Evolutionary conservation across 2,329 filamentous ascomycete species (phyloP).

Genomic region (Phaeosphaeriaceae sp.): DNA sequence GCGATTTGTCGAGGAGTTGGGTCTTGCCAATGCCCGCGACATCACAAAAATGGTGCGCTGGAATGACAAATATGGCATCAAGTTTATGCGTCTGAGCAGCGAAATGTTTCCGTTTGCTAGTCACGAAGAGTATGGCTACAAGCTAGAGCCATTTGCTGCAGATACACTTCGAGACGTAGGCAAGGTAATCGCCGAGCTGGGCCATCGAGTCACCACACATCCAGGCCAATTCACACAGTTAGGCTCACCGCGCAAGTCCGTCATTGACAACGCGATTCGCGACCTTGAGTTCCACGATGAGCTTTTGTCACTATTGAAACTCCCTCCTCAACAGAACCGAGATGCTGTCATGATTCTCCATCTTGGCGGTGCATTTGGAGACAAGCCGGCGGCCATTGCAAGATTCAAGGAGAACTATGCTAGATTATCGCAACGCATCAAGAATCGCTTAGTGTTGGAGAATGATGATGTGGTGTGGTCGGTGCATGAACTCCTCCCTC

Average conservation of each 20-base stretch:
- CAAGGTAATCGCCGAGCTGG: slow-evolving; percentile 75
- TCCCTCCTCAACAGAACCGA: slow-evolving; percentile 78
- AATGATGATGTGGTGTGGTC: slow-evolving; percentile 94
- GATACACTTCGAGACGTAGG: slow-evolving; percentile 79
- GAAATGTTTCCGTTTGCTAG: slow-evolving; percentile 98
- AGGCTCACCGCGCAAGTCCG: slow-evolving; percentile 78
- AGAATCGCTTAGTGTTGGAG: slow-evolving; percentile 83
- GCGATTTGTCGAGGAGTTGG: slow-evolving; percentile 76
- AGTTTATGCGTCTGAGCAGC: slow-evolving; percentile 88
- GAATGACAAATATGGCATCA: slow-evolving; percentile 92
- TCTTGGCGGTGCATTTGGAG: slow-evolving; percentile 89
- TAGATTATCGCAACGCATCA: slow-evolving; percentile 71
- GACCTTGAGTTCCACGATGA: slow-evolving; percentile 91
- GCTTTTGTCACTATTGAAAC: slow-evolving; percentile 75
- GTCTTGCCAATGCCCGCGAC: slow-evolving; percentile 82
- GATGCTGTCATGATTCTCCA: slow-evolving; percentile 96
- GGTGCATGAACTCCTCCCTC: slow-evolving; percentile 87
- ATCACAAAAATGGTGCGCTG: slow-evolving; percentile 85
- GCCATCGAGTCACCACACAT: slow-evolving; percentile 87
- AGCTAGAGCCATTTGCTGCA: slow-evolving; percentile 80
- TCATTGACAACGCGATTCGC: slow-evolving; percentile 77
- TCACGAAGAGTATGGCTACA: slow-evolving; percentile 86
- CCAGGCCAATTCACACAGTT: slow-evolving; percentile 91
- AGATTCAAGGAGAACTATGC: slow-evolving; percentile 80
- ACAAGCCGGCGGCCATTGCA: slow-evolving; percentile 79